Evolutionary conservation across 192 early-diverging fungal species (phyloP).

Genomic region (Backusella australiensis): DNA sequence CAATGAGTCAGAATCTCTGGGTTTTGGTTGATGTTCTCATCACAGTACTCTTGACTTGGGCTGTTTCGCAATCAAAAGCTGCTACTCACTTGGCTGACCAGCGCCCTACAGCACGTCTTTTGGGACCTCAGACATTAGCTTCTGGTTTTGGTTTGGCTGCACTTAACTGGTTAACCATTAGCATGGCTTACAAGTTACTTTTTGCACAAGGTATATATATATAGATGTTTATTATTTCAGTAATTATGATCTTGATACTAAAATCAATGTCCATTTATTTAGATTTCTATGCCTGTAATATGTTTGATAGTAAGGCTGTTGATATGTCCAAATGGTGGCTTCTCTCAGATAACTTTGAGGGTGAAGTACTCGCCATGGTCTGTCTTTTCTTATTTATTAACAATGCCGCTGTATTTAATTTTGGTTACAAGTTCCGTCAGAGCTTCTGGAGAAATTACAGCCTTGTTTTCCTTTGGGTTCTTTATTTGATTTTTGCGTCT

Average conservation of each 20-base stretch:
- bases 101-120: conserved; percentile 68
- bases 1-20: conserved; percentile 61
- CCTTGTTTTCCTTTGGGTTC: conserved; percentile 50
- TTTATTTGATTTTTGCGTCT: conserved; percentile 52
- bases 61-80: conserved; percentile 58
- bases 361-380: conserved; percentile 48
- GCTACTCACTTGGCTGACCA: conserved; percentile 45
- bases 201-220: conserved; percentile 42
- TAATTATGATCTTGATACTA: neutral
- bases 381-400: conserved; percentile 67
- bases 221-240: neutral
- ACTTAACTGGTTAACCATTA: conserved; percentile 64
- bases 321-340: conserved; percentile 74
- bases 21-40: conserved; percentile 68
- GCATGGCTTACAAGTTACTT: conserved; percentile 45
- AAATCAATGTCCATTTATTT: neutral
- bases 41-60: conserved; percentile 56
- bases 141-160: conserved; percentile 59
- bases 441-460: conserved; percentile 57
- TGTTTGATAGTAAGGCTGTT: conserved; percentile 59
- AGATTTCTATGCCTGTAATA: conserved; percentile 62
- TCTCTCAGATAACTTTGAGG: conserved; percentile 73
- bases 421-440: conserved; percentile 60
- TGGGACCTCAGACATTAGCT: conserved; percentile 67
- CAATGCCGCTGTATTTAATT: conserved; percentile 63